phyloP scores from a whole-genome alignment of 1,284 basidiomycete species.

The Apiotrichum brassicae region DNA sequence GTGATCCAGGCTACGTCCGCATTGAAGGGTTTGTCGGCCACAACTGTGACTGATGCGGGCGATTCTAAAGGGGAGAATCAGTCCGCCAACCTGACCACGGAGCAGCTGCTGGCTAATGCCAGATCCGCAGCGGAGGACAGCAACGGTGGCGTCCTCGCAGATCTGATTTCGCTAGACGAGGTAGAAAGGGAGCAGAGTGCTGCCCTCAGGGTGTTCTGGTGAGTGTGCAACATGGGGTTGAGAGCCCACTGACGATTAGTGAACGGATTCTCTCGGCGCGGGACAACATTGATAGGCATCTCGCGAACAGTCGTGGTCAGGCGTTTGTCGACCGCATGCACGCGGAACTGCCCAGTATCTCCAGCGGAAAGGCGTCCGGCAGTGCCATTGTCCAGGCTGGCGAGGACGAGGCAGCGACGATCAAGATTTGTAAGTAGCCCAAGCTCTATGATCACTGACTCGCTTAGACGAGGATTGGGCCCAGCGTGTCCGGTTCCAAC shows the following conservation, averaged over 20 bases:
- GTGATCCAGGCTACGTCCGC: constrained; percentile 83
- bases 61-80: no score
- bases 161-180: neutral
- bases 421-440: constrained; percentile 53
- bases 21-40: constrained; percentile 64
- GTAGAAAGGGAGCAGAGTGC: constrained; percentile 45
- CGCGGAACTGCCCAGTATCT: constrained; percentile 64
- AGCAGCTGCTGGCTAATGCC: no score
- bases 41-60: no score
- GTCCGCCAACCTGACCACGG: no score
- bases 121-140: neutral
- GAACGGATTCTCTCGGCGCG: constrained; percentile 70
- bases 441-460: constrained; percentile 5
- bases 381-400: constrained; percentile 1
- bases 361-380: constrained; percentile 11
- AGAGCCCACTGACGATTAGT: constrained; percentile 55
- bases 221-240: constrained; percentile 28
- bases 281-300: constrained; percentile 70
- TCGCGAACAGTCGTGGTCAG: constrained; percentile 76
- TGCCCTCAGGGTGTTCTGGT: constrained; percentile 46
- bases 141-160: no score
- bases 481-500: constrained; percentile 69
- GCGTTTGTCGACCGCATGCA: constrained; percentile 71
- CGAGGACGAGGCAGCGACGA: constrained; percentile 58
- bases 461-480: constrained; percentile 66